Conservation (phyloP, 1,284 basidiomycete species). For the Apiotrichum porosum region DNA sequence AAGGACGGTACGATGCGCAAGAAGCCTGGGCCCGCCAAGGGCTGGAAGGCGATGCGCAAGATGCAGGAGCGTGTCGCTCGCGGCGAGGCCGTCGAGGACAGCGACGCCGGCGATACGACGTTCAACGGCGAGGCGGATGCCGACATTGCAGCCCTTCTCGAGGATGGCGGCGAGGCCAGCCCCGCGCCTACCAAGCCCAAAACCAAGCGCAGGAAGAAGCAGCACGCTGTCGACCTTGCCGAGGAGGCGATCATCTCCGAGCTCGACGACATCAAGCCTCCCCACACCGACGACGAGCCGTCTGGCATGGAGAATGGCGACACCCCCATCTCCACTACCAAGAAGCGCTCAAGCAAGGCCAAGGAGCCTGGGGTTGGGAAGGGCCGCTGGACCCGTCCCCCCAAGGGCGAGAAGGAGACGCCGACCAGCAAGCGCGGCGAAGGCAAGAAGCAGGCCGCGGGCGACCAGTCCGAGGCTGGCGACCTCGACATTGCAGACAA, state of each 20-base stretch:
- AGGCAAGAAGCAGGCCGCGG: conserved; percentile 1
- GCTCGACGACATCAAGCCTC: conserved; percentile 8
- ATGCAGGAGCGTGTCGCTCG: conserved; percentile 14
- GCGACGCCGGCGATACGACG: conserved; percentile 23
- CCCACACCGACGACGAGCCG: conserved; percentile 10
- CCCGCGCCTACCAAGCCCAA: conserved; percentile 3
- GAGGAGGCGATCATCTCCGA: conserved; percentile 12
- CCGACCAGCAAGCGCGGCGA: not conserved
- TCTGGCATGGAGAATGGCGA: conserved; percentile 19
- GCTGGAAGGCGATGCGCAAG: conserved; percentile 35
- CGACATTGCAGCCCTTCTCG: conserved; percentile 37
- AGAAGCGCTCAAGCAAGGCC: conserved; percentile 24
- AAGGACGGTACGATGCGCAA: conserved; percentile 47
- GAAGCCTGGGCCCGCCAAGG: conserved; percentile 48
- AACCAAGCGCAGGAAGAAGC: conserved; percentile 12
- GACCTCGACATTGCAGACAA: not conserved
- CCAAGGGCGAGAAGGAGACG: conserved; percentile 24
- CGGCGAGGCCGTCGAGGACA: conserved; percentile 16
- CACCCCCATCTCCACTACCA: conserved; percentile 6
- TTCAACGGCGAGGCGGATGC: conserved; percentile 35
- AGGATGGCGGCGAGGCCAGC: conserved; percentile 11
- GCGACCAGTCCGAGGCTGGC: not conserved
- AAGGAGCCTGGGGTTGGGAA: conserved; percentile 40
- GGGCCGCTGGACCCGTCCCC: conserved; percentile 35
- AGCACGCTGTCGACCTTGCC: conserved; percentile 4